Evolutionary conservation across 805 yeast species (phyloP).

Genomic region (Kodamaea lidongshanica): DNA sequence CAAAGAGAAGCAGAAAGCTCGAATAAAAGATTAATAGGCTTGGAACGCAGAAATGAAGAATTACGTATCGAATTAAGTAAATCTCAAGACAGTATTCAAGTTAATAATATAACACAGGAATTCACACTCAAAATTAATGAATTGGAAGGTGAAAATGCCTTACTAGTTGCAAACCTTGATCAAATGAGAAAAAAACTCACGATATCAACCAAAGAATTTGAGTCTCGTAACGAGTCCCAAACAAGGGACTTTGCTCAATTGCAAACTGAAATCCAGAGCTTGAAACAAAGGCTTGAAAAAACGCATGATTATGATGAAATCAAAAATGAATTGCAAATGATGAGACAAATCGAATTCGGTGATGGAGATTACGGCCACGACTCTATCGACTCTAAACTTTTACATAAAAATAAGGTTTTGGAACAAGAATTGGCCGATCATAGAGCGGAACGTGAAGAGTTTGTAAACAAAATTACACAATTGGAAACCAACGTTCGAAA

Average conservation of each 20-base stretch:
- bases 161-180: conserved; percentile 53
- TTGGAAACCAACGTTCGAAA: conserved; percentile 34
- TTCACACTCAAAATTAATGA: conserved; percentile 45
- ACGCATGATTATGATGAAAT: conserved; percentile 74
- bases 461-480: conserved; percentile 32
- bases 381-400: conserved; percentile 51
- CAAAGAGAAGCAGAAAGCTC: conserved; percentile 69
- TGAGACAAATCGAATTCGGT: conserved; percentile 75
- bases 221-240: conserved; percentile 31
- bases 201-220: conserved; percentile 16
- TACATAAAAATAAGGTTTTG: conserved; percentile 66
- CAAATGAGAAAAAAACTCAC: conserved; percentile 34
- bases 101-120: conserved; percentile 33
- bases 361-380: conserved; percentile 30
- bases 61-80: conserved; percentile 59
- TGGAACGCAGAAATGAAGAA: conserved; percentile 74
- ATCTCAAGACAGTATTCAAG: conserved; percentile 44
- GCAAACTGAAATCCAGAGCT: conserved; percentile 42
- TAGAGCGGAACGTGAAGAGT: conserved; percentile 52
- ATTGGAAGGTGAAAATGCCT: conserved; percentile 64
- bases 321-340: conserved; percentile 65
- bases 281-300: conserved; percentile 44
- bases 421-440: conserved; percentile 62
- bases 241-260: conserved; percentile 44
- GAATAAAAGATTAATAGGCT: conserved; percentile 58